A percentile compares a stretch with the other conserved stretches of the same genome.
Evolutionary conservation across 192 early-diverging fungal species (phyloP).

Genomic region (Rhizophagus prolifer): DNA sequence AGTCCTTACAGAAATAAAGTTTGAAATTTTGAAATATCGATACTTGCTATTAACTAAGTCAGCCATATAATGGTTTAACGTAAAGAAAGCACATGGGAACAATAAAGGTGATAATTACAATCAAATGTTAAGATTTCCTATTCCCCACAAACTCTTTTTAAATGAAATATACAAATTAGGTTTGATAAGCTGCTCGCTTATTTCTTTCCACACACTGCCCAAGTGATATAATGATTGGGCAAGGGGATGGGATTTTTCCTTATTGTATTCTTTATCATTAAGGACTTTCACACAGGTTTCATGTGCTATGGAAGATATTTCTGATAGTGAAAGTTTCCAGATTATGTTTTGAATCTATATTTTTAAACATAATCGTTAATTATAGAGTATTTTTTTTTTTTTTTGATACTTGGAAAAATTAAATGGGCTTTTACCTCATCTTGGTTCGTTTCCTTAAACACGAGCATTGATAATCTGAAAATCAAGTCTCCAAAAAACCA

Average conservation of each 20-base stretch:
- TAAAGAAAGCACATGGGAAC: no score
- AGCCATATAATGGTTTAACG: no score
- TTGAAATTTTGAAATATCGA: no score
- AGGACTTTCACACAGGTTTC: background rate
- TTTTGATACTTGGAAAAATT: background rate
- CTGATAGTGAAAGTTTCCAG: background rate
- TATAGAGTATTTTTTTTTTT: background rate
- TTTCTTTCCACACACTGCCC: background rate
- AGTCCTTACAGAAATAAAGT: no score
- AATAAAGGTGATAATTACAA: no score
- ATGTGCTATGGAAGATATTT: conserved; percentile 2
- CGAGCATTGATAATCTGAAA: background rate
- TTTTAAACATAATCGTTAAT: background rate
- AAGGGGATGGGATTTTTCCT: background rate
- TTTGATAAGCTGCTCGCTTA: background rate
- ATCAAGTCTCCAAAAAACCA: background rate
- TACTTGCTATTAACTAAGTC: no score
- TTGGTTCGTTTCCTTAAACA: background rate
- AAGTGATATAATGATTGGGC: background rate
- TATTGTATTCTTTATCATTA: background rate
- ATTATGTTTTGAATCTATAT: background rate
- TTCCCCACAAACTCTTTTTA: no score
- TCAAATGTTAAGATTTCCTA: no score
- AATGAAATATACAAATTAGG: no score
- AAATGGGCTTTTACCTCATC: background rate